A percentile compares a stretch with the other conserved stretches of the same genome.
phyloP scores from a whole-genome alignment of 345 rosid genomes.

The Camelina hispida region DNA sequence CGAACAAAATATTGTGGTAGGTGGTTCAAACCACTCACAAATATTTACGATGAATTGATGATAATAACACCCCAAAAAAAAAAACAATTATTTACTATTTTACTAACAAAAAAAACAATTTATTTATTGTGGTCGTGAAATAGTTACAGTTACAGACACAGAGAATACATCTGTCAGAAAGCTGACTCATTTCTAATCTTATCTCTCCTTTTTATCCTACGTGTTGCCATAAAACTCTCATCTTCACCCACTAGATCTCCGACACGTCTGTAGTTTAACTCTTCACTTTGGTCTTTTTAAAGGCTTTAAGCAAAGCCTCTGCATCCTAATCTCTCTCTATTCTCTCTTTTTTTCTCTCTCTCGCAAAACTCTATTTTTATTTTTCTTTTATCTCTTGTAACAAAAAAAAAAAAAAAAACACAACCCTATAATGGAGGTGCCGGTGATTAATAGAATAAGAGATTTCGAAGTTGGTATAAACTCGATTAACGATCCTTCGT shows the following conservation, averaged over 20 bases:
- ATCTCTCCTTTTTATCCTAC: slow-evolving; percentile 36
- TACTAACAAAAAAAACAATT: background rate
- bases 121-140: slow-evolving; percentile 15
- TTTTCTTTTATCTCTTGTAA: background rate
- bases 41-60: slow-evolving; percentile 5
- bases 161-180: slow-evolving; percentile 38
- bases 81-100: background rate
- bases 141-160: slow-evolving; percentile 38
- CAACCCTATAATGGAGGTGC: slow-evolving; percentile 65
- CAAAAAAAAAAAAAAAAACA: slow-evolving; percentile 23
- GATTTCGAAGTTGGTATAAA: slow-evolving; percentile 65
- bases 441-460: slow-evolving; percentile 62
- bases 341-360: slow-evolving; percentile 9
- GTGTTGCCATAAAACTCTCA: slow-evolving; percentile 30
- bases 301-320: background rate
- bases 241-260: slow-evolving; percentile 7
- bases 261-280: slow-evolving; percentile 30
- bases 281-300: background rate
- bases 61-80: background rate
- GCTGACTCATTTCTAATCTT: slow-evolving; percentile 37
- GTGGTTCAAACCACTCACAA: slow-evolving; percentile 37
- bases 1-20: slow-evolving; percentile 26
- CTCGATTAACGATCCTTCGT: slow-evolving; percentile 52
- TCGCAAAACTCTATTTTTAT: background rate
- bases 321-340: background rate